These are phyloP conservation scores for Alternaria hordeiaustralica DNA, from an alignment of 2,329 filamentous ascomycete species.

Conservation along the genomic window DNA sequence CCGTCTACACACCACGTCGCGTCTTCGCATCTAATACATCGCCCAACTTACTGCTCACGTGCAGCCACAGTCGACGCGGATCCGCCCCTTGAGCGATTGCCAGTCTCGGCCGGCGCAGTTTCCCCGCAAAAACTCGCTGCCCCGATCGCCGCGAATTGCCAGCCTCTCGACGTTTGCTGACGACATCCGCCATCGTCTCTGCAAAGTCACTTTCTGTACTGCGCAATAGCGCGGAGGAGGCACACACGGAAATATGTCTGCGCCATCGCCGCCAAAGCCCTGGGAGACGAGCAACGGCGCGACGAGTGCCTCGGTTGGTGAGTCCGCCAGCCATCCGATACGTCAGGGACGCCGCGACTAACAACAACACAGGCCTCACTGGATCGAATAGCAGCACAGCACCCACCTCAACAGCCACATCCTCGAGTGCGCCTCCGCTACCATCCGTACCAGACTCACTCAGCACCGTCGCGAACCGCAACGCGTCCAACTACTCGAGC, in stretches of 20 bases:
- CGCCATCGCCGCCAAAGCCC: constrained; percentile 88
- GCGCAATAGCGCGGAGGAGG: constrained; percentile 33
- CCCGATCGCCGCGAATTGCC: constrained; percentile 11
- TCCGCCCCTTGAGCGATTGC: constrained; percentile 12
- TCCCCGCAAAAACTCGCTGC: constrained; percentile 14
- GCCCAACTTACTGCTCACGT: constrained; percentile 1
- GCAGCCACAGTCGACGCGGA: constrained; percentile 12
- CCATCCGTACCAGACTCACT: constrained; percentile 83
- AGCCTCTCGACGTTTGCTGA: constrained; percentile 8
- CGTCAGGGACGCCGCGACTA: constrained; percentile 28
- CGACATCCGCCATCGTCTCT: constrained; percentile 14
- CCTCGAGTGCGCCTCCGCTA: constrained; percentile 67
- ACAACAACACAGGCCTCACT: constrained; percentile 40
- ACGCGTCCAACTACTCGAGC: constrained; percentile 80
- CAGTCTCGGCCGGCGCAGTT: constrained; percentile 8
- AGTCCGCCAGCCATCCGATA: constrained; percentile 25
- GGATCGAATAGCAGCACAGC: constrained; percentile 49
- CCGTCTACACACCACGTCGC: not conserved
- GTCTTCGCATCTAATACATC: not conserved
- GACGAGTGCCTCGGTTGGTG: constrained; percentile 49
- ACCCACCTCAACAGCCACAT: constrained; percentile 50
- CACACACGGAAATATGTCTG: constrained; percentile 56
- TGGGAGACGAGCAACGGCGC: constrained; percentile 84
- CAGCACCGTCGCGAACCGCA: constrained; percentile 81
- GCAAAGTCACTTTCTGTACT: not conserved